Evolutionary conservation across 1,284 basidiomycete species (phyloP).

Genomic region (Ustilago bromivora): DNA sequence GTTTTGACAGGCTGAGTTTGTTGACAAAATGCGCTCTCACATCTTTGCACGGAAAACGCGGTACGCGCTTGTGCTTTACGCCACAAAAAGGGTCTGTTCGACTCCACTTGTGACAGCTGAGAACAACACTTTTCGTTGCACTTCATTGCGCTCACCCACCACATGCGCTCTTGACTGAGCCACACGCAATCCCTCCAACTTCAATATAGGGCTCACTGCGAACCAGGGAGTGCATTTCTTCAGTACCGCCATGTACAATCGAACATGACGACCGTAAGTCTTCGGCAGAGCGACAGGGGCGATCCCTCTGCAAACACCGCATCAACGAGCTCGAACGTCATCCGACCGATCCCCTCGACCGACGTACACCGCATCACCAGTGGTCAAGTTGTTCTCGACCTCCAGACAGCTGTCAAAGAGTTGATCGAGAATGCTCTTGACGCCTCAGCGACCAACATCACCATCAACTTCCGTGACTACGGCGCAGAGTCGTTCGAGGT

Average conservation of each 20-base stretch:
- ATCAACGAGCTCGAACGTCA: conserved; percentile 19
- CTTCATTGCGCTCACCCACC: neutral
- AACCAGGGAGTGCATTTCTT: neutral
- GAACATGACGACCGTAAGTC: conserved; percentile 1
- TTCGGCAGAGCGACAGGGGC: neutral
- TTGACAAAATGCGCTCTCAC: conserved; percentile 11
- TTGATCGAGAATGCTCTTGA: conserved; percentile 96
- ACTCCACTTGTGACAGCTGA: conserved; percentile 12
- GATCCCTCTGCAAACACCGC: neutral
- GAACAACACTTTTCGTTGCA: conserved; percentile 8
- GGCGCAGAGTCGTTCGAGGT: conserved; percentile 90
- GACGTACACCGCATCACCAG: conserved; percentile 76
- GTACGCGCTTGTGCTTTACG: conserved; percentile 38
- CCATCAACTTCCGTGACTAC: conserved; percentile 89
- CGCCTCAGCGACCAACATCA: conserved; percentile 87
- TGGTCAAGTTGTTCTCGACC: conserved; percentile 92
- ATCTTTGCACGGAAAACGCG: conserved; percentile 2
- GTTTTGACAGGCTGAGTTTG: neutral
- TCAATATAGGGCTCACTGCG: neutral
- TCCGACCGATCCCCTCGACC: conserved; percentile 48
- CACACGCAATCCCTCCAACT: neutral
- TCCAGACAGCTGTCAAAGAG: conserved; percentile 93
- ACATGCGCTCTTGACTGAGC: conserved; percentile 13
- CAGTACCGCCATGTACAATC: neutral
- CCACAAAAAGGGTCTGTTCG: conserved; percentile 13